Evolutionary conservation across 345 rosid species (phyloP).

Genomic region (Hibiscus trionum): DNA sequence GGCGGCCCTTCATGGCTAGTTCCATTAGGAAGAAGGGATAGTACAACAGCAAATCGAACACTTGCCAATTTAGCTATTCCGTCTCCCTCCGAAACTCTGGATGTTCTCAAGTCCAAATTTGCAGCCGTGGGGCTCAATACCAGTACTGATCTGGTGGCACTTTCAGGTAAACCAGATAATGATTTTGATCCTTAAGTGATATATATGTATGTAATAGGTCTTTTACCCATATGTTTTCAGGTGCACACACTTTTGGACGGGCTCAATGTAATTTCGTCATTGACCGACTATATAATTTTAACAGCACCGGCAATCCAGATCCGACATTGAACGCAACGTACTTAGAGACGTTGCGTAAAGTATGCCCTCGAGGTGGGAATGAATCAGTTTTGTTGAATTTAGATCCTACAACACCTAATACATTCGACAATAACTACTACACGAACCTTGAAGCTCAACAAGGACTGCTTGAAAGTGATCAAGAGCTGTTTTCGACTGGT

Average conservation of each 20-base stretch:
- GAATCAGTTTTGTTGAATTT: conserved; percentile 26
- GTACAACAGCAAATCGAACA: conserved; percentile 18
- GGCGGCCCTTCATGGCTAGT: conserved; percentile 32
- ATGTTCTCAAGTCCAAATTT: conserved; percentile 19
- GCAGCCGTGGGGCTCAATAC: conserved; percentile 21
- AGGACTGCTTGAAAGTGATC: conserved; percentile 60
- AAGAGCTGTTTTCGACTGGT: conserved; percentile 39
- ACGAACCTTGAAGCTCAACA: conserved; percentile 28
- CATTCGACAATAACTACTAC: conserved; percentile 45
- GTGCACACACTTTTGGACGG: conserved; percentile 68
- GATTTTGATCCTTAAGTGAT: background rate
- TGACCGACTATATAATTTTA: conserved; percentile 46
- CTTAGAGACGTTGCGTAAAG: conserved; percentile 25
- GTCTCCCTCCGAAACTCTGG: conserved; percentile 19
- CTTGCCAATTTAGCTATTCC: conserved; percentile 28
- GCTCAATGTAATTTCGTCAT: conserved; percentile 29
- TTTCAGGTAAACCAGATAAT: conserved; percentile 24
- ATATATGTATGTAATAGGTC: background rate
- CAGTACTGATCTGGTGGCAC: conserved; percentile 25
- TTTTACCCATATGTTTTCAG: conserved; percentile 13
- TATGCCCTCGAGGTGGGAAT: conserved; percentile 51
- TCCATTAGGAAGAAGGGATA: conserved; percentile 30
- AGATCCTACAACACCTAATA: conserved; percentile 44
- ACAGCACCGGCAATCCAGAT: conserved; percentile 31
- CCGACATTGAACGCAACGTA: conserved; percentile 40